These are phyloP conservation scores for Musa troglodytarum DNA, from an alignment of 176 grass and related monocot species.

Conservation along the genomic window DNA sequence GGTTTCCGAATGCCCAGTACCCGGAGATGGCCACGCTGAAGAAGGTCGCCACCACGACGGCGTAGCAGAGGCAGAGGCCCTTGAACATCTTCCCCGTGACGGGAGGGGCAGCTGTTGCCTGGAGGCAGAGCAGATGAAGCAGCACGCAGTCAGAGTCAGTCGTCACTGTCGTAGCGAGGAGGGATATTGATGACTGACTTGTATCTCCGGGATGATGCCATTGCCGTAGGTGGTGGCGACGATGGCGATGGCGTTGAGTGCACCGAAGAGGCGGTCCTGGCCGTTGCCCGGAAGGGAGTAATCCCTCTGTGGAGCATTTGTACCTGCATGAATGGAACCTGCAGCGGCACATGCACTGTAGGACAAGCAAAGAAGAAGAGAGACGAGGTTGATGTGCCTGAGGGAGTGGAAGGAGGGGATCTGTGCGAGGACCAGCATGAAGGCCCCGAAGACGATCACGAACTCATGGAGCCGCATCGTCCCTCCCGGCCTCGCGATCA, in stretches of 20 bases:
- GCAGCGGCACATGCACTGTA: conserved; percentile 76
- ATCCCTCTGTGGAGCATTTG: background rate
- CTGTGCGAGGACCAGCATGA: conserved; percentile 56
- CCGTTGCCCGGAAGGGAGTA: background rate
- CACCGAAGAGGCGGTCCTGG: conserved; percentile 41
- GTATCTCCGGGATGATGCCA: conserved; percentile 90
- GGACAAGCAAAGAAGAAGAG: conserved; percentile 51
- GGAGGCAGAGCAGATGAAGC: background rate
- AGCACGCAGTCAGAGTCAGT: background rate
- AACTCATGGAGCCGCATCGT: conserved; percentile 75
- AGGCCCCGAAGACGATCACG: conserved; percentile 62
- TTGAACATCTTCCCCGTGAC: conserved; percentile 96
- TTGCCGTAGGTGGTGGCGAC: conserved; percentile 90
- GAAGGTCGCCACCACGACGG: conserved; percentile 64
- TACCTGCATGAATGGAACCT: conserved; percentile 70
- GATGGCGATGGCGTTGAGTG: conserved; percentile 72
- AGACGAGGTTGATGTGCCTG: conserved; percentile 80
- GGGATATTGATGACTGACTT: conserved; percentile 17
- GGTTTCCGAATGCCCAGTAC: conserved; percentile 89
- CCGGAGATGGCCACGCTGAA: conserved; percentile 78
- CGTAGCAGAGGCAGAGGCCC: conserved; percentile 71
- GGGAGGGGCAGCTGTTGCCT: conserved; percentile 69
- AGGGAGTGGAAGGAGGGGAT: conserved; percentile 90
- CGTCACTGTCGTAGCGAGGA: background rate
- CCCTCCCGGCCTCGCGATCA: conserved; percentile 49